Evolutionary conservation across 805 yeast species (phyloP).

Genomic region (Monosporozyma yasuniensis): DNA sequence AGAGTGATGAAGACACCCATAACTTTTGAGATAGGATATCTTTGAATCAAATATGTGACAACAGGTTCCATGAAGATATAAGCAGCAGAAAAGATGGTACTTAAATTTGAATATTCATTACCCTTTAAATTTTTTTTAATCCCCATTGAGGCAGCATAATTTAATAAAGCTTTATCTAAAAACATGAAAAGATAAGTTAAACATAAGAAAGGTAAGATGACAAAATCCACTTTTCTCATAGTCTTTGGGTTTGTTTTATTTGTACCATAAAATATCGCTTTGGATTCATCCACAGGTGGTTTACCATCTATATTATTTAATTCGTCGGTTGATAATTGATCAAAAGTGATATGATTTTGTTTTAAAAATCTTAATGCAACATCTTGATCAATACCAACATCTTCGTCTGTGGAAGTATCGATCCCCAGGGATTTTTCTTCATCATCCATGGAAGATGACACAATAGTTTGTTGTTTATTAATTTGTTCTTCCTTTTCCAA

Average conservation of each 20-base stretch:
- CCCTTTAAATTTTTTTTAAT: conserved; percentile 40
- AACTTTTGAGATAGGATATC: conserved; percentile 45
- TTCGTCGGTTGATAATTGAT: conserved; percentile 2
- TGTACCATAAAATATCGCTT: conserved; percentile 19
- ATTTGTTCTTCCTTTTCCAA: not conserved
- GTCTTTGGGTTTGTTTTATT: conserved; percentile 16
- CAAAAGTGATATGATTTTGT: conserved; percentile 3
- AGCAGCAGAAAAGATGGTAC: conserved; percentile 46
- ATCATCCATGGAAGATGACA: not conserved
- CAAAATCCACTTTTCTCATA: conserved; percentile 37
- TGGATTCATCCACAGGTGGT: not conserved
- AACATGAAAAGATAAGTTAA: conserved; percentile 48
- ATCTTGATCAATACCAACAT: conserved; percentile 2
- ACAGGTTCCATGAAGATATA: conserved; percentile 48
- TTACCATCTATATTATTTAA: not conserved
- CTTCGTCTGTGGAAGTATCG: not conserved
- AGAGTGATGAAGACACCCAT: conserved; percentile 38
- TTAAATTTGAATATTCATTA: conserved; percentile 43
- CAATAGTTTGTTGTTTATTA: not conserved
- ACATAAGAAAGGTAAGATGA: conserved; percentile 43
- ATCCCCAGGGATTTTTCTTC: not conserved
- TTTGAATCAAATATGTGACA: conserved; percentile 41
- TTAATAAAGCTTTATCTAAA: conserved; percentile 49
- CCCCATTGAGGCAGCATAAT: conserved; percentile 60
- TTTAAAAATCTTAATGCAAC: conserved; percentile 5